phyloP scores from a whole-genome alignment of 208 protist species.

The Crithidia bombi region DNA sequence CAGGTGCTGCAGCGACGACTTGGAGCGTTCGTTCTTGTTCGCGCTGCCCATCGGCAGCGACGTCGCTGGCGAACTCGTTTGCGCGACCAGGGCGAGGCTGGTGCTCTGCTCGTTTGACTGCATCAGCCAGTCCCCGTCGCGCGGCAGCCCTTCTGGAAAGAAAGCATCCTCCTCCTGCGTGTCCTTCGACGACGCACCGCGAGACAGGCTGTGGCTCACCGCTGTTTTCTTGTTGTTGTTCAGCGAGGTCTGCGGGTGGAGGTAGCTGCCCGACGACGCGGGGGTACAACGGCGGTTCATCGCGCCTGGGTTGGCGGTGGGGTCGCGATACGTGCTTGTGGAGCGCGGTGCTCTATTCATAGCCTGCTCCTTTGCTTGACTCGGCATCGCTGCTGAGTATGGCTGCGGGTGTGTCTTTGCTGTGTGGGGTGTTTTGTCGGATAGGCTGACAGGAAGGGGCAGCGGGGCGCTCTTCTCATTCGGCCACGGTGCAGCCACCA shows the following conservation, averaged over 20 bases:
- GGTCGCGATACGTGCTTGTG: too few relatives aligned
- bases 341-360: too few relatives aligned
- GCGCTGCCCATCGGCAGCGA: neutral
- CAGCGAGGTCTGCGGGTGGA: too few relatives aligned
- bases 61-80: neutral
- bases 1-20: constrained; percentile 7
- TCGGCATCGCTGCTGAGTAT: too few relatives aligned
- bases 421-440: too few relatives aligned
- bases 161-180: neutral
- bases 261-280: too few relatives aligned
- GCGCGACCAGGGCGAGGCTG: constrained; percentile 2
- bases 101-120: constrained; percentile 22
- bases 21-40: constrained; percentile 1
- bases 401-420: too few relatives aligned
- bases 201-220: neutral
- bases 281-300: too few relatives aligned
- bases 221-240: neutral
- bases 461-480: neutral
- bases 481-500: neutral
- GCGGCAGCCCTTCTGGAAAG: constrained; percentile 17
- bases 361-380: too few relatives aligned
- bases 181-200: neutral
- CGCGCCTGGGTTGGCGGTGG: too few relatives aligned
- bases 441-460: too few relatives aligned
- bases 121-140: constrained; percentile 15